These are phyloP conservation scores for Malbranchea zuffiana DNA, from an alignment of 2,329 filamentous ascomycete genomes.

Conservation along the genomic window DNA sequence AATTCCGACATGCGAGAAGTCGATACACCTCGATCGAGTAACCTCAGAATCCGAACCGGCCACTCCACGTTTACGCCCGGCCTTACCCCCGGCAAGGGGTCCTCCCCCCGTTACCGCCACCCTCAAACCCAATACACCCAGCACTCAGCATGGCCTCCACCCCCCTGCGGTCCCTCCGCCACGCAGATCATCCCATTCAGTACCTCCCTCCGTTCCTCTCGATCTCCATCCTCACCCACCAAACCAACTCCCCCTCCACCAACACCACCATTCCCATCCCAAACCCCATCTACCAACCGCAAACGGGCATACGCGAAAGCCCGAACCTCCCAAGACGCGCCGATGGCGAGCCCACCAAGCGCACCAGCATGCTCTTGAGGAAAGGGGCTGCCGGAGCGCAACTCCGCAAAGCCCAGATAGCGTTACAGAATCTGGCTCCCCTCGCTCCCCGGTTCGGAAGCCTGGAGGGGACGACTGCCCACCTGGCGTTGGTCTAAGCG, in stretches of 20 bases:
- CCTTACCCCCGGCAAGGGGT: neutral
- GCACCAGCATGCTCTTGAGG: conserved; percentile 3
- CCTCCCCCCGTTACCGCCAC: no score
- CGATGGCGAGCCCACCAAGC: conserved; percentile 28
- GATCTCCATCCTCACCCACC: conserved; percentile 14
- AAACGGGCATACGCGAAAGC: conserved; percentile 24
- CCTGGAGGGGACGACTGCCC: neutral
- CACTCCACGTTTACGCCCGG: neutral
- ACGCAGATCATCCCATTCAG: conserved; percentile 27
- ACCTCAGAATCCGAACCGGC: conserved; percentile 11
- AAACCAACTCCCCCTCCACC: conserved; percentile 6
- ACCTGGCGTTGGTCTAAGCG: neutral
- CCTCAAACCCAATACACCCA: neutral
- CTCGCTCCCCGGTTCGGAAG: neutral
- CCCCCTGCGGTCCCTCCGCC: conserved; percentile 34
- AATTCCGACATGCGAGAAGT: neutral
- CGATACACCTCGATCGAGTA: conserved; percentile 2
- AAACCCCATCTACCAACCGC: conserved; percentile 1
- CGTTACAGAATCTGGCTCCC: neutral
- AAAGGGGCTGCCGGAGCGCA: conserved; percentile 2
- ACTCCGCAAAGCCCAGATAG: conserved; percentile 4
- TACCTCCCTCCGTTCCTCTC: conserved; percentile 14
- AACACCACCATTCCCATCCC: conserved; percentile 8
- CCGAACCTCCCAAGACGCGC: conserved; percentile 32
- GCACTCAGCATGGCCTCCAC: conserved; percentile 10